A percentile compares a stretch with the other conserved stretches of the same genome.
Evolutionary conservation across 2,329 filamentous ascomycete species (phyloP).

Genomic region (Microdochium trichocladiopsis): DNA sequence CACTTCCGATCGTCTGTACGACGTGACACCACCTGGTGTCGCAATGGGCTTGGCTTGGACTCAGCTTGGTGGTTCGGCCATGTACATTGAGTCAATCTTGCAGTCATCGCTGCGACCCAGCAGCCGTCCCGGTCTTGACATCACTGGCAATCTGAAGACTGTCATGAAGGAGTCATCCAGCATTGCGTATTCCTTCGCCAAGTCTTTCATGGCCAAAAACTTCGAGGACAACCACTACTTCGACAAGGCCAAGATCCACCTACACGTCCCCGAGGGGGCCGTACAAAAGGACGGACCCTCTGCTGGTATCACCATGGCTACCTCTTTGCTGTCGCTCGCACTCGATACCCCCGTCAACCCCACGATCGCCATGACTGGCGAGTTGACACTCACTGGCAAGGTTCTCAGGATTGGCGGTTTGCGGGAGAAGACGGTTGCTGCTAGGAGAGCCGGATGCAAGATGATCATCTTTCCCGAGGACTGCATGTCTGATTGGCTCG

Average conservation of each 20-base stretch:
- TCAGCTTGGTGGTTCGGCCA: constrained; percentile 88
- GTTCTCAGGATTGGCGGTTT: constrained; percentile 90
- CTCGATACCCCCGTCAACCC: constrained; percentile 73
- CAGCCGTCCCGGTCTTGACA: constrained; percentile 75
- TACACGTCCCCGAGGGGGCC: constrained; percentile 94
- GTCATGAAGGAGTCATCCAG: constrained; percentile 98
- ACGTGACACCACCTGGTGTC: constrained; percentile 86
- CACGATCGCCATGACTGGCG: constrained; percentile 94
- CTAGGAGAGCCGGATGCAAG: constrained; percentile 83
- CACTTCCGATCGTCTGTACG: constrained; percentile 91
- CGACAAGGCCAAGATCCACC: constrained; percentile 87
- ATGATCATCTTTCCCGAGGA: constrained; percentile 93
- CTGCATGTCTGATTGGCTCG: constrained; percentile 94
- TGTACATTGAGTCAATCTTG: constrained; percentile 95
- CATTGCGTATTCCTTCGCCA: constrained; percentile 95
- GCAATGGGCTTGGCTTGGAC: constrained; percentile 99
- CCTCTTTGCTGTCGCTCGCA: constrained; percentile 78
- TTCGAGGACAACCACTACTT: constrained; percentile 94
- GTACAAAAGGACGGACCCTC: constrained; percentile 91
- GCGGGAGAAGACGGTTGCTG: constrained; percentile 95
- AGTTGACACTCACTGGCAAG: constrained; percentile 94
- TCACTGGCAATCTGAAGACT: constrained; percentile 88
- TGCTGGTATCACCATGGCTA: constrained; percentile 98
- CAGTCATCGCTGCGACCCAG: constrained; percentile 70
- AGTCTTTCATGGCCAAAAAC: constrained; percentile 74